Conservation (phyloP, 2,329 filamentous ascomycete genomes). For the Geosmithia morbida region DNA sequence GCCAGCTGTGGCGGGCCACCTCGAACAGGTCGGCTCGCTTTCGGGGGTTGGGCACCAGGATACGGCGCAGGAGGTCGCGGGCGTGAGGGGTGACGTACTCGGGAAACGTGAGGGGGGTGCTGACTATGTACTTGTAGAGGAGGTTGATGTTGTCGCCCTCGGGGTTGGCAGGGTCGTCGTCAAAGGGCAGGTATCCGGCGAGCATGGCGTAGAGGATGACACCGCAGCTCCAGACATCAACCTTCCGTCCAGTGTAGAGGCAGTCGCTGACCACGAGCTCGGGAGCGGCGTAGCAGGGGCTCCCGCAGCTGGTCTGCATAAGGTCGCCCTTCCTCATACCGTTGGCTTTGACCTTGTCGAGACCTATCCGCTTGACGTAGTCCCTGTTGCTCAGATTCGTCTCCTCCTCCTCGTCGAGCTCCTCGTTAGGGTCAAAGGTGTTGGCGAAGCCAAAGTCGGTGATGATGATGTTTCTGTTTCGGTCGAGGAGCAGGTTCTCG, state of each 20-base stretch:
- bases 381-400: constrained; percentile 76
- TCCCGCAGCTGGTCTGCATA: constrained; percentile 98
- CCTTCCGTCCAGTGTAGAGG: constrained; percentile 90
- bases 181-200: constrained; percentile 91
- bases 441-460: constrained; percentile 99
- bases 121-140: constrained; percentile 98
- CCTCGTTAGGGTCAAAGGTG: constrained; percentile 81
- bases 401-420: constrained; percentile 82
- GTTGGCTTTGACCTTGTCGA: constrained; percentile 64
- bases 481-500: constrained; percentile 86
- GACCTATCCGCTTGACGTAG: constrained; percentile 70
- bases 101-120: constrained; percentile 89
- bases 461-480: constrained; percentile 98
- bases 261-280: constrained; percentile 96
- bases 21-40: constrained; percentile 95
- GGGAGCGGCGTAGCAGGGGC: constrained; percentile 92
- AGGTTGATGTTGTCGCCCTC: constrained; percentile 99
- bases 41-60: constrained; percentile 86
- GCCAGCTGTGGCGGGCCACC: constrained; percentile 93
- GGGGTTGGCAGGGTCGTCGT: constrained; percentile 94
- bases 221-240: constrained; percentile 98
- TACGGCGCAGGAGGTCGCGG: constrained; percentile 78
- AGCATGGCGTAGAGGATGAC: constrained; percentile 99
- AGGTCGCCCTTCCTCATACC: constrained; percentile 77
- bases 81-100: constrained; percentile 98